phyloP scores from a whole-genome alignment of 441 rosid species.

The Erodium moschatum region DNA sequence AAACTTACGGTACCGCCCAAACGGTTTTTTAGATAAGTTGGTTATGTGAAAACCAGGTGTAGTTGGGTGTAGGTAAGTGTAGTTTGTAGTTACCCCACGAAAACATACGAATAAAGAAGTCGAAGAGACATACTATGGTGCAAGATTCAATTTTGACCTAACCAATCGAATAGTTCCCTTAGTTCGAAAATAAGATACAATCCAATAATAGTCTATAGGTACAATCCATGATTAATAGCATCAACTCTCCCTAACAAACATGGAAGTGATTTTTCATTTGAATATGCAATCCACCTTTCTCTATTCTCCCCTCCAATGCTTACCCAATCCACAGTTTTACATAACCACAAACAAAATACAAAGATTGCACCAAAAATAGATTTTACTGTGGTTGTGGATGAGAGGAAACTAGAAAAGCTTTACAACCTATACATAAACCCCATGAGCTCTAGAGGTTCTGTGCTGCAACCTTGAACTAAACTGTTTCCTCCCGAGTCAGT shows the following conservation, averaged over 20 bases:
- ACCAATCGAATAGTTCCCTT: too few species aligned
- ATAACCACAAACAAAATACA: not conserved
- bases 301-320: not conserved
- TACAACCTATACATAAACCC: constrained; percentile 8
- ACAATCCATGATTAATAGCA: too few species aligned
- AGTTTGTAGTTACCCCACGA: too few species aligned
- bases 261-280: not conserved
- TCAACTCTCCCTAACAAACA: not conserved
- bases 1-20: too few species aligned
- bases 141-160: too few species aligned
- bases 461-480: not conserved
- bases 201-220: too few species aligned
- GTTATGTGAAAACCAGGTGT: too few species aligned
- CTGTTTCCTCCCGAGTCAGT: not conserved
- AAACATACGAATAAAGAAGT: too few species aligned
- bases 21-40: too few species aligned
- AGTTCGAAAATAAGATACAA: too few species aligned
- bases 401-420: not conserved
- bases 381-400: not conserved
- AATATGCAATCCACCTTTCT: not conserved
- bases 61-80: too few species aligned
- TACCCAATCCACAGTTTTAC: not conserved
- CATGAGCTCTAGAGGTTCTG: not conserved
- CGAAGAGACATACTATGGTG: too few species aligned
- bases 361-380: not conserved